A percentile compares a stretch with the other conserved stretches of the same genome.
Conservation (phyloP, 163 green algal species). For the Scenedesmus sp. region DNA sequence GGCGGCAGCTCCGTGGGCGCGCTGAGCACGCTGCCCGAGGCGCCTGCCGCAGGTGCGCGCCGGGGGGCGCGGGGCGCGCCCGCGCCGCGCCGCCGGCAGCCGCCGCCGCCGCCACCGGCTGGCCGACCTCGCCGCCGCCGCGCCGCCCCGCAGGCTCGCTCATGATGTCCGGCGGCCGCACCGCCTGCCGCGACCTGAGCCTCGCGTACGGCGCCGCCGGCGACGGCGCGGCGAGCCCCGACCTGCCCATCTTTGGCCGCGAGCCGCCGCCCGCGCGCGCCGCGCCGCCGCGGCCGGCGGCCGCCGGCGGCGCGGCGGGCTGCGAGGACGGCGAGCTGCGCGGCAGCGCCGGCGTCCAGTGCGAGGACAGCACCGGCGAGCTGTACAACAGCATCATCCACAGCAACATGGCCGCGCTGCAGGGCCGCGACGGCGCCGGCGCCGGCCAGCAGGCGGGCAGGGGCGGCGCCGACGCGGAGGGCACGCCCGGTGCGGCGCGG, state of each 20-base stretch:
- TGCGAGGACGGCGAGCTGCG: background rate
- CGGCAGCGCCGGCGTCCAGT: background rate
- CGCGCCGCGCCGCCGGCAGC: too few relatives aligned
- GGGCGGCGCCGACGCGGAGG: background rate
- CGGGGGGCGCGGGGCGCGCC: background rate
- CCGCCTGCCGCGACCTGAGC: slow-evolving; percentile 16
- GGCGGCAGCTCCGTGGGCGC: slow-evolving; percentile 5
- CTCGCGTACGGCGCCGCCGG: too few relatives aligned
- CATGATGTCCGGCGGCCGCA: background rate
- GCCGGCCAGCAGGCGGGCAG: background rate
- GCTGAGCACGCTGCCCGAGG: background rate
- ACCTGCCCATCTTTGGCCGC: slow-evolving; percentile 42
- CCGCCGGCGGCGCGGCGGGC: background rate
- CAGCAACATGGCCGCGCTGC: slow-evolving; percentile 35
- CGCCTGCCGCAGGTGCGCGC: slow-evolving; percentile 9
- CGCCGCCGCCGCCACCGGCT: too few relatives aligned
- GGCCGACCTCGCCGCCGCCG: too few relatives aligned
- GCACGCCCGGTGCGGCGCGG: background rate
- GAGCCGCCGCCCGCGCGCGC: background rate
- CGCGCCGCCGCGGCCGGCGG: background rate
- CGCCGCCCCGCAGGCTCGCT: background rate
- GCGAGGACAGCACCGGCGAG: slow-evolving; percentile 35
- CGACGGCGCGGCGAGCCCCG: too few relatives aligned
- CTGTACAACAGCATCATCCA: slow-evolving; percentile 46
- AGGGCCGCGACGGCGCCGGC: background rate